phyloP scores from a whole-genome alignment of 208 protist genomes.

The Leptomonas pyrrhocoris region DNA sequence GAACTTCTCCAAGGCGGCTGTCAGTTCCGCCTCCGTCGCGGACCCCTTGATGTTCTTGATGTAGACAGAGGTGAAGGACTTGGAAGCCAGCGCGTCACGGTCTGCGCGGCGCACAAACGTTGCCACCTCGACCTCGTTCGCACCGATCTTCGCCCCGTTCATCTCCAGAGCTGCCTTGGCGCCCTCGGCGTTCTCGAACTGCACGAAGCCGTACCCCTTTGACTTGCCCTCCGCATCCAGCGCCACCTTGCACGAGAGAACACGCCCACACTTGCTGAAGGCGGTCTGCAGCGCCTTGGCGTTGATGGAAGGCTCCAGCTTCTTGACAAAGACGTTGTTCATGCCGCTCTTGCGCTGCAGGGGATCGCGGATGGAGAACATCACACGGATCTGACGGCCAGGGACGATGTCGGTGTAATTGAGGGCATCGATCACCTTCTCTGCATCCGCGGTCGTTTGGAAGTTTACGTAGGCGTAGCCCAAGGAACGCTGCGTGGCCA shows the following conservation, averaged over 20 bases:
- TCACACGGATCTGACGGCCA: conserved; percentile 92
- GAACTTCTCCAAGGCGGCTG: conserved; percentile 61
- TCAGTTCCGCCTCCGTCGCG: conserved; percentile 74
- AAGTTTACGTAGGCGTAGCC: conserved; percentile 99
- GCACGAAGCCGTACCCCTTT: conserved; percentile 96
- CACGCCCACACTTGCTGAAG: conserved; percentile 95
- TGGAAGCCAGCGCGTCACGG: conserved; percentile 53
- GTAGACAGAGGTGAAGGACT: conserved; percentile 95
- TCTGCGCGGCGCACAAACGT: conserved; percentile 87
- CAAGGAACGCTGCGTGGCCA: conserved; percentile 91
- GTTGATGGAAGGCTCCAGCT: conserved; percentile 90
- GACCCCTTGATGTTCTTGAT: conserved; percentile 90
- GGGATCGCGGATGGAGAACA: conserved; percentile 97
- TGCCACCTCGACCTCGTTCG: conserved; percentile 75
- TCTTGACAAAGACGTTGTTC: conserved; percentile 97
- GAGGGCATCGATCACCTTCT: conserved; percentile 95
- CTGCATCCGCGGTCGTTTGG: conserved; percentile 92
- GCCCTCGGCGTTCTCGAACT: conserved; percentile 94
- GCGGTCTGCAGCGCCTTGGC: conserved; percentile 93
- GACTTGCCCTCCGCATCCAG: conserved; percentile 59
- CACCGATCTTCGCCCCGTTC: conserved; percentile 91
- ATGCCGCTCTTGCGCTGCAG: conserved; percentile 89
- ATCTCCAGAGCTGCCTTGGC: conserved; percentile 91
- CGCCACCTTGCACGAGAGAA: conserved; percentile 96
- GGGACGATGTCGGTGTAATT: conserved; percentile 93